Conservation (phyloP, 345 rosid genomes). For the Eucalyptus dawsonii region DNA sequence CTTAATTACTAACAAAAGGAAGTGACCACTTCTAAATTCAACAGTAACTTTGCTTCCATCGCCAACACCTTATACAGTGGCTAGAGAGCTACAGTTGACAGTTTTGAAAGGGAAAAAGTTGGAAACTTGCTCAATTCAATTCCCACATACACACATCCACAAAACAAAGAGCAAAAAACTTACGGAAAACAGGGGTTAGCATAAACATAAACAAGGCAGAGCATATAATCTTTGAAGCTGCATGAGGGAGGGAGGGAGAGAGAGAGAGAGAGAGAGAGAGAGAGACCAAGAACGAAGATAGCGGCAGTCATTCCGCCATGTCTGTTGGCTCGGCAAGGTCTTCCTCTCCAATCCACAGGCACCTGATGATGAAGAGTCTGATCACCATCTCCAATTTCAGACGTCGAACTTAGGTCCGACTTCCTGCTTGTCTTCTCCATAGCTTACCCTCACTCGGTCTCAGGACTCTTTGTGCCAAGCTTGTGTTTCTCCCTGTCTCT, state of each 20-base stretch:
- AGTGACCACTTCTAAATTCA: not conserved
- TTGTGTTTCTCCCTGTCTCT: not conserved
- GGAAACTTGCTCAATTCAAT: not conserved
- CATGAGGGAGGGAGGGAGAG: not conserved
- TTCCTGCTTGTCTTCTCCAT: not conserved
- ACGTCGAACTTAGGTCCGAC: not conserved
- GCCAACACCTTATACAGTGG: not conserved
- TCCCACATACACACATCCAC: not conserved
- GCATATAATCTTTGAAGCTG: not conserved
- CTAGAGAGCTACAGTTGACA: not conserved
- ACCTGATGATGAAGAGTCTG: not conserved
- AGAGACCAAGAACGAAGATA: constrained; percentile 59
- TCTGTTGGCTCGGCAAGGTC: constrained; percentile 50
- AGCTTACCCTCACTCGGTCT: not conserved
- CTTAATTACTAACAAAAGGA: not conserved
- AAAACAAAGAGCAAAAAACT: not conserved
- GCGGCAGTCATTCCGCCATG: constrained; percentile 95
- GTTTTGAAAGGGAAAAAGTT: not conserved
- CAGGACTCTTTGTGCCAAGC: not conserved
- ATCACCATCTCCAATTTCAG: not conserved
- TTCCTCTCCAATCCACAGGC: constrained; percentile 70
- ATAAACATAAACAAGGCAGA: not conserved
- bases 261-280: not conserved
- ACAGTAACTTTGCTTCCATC: not conserved
- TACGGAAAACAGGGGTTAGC: not conserved